A percentile compares a stretch with the other conserved stretches of the same genome.
Conservation (phyloP, 164 flowering plant species). For the Santalum album region DNA sequence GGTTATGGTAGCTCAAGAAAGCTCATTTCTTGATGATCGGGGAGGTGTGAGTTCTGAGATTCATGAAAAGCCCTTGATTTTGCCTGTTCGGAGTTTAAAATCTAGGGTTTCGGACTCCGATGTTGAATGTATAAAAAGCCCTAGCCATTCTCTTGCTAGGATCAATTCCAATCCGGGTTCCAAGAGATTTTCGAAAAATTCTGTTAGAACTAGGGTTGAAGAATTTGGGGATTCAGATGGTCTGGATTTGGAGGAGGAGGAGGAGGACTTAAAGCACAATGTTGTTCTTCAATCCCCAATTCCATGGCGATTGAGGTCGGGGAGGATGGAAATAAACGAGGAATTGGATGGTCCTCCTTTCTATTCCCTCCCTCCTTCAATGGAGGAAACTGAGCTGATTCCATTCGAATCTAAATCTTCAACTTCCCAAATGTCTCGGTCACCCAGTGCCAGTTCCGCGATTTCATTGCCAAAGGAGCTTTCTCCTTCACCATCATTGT, state of each 20-base stretch:
- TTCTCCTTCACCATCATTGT: slow-evolving; percentile 18
- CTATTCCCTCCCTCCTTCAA: slow-evolving; percentile 23
- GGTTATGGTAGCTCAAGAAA: slow-evolving; percentile 45
- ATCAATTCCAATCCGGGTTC: slow-evolving; percentile 4
- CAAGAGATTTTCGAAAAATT: slow-evolving; percentile 13
- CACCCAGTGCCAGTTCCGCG: slow-evolving; percentile 18
- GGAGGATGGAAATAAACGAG: slow-evolving; percentile 13
- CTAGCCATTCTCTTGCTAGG: slow-evolving; percentile 5
- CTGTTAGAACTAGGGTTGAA: slow-evolving; percentile 10
- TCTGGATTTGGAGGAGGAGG: slow-evolving; percentile 31
- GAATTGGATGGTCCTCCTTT: slow-evolving; percentile 3
- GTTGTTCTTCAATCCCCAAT: slow-evolving; percentile 77
- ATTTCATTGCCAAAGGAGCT: slow-evolving; percentile 19
- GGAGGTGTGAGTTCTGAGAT: slow-evolving; percentile 12
- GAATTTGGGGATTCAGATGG: slow-evolving; percentile 23
- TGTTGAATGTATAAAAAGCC: too few relatives aligned
- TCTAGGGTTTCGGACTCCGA: slow-evolving; percentile 32
- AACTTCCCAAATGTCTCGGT: slow-evolving; percentile 3
- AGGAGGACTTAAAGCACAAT: slow-evolving; percentile 30
- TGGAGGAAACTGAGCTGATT: slow-evolving; percentile 12
- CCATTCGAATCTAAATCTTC: not conserved
- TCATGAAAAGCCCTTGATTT: slow-evolving; percentile 44
- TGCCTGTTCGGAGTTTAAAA: slow-evolving; percentile 85
- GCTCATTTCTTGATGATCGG: slow-evolving; percentile 27
- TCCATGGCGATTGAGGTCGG: slow-evolving; percentile 33